Evolutionary conservation across 2,329 filamentous ascomycete genomes (phyloP).

Genomic region (Botrytis elliptica): DNA sequence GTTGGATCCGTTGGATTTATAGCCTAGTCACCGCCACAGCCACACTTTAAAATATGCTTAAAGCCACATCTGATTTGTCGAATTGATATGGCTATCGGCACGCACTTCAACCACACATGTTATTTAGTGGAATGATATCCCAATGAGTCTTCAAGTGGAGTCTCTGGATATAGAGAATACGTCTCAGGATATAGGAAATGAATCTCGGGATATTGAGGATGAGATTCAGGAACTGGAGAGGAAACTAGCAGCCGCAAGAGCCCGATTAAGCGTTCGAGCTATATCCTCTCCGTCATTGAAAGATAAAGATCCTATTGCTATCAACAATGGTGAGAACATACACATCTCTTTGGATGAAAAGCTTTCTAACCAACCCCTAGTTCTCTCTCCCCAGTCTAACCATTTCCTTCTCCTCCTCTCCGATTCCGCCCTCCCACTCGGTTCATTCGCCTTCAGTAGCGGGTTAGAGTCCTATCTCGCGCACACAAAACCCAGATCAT

Average conservation of each 20-base stretch:
- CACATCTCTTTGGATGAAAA: background rate
- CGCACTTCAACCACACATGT: background rate
- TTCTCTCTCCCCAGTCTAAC: conserved; percentile 30
- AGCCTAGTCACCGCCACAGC: conserved; percentile 1
- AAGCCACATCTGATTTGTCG: background rate
- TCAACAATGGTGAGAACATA: background rate
- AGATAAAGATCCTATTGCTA: conserved; percentile 28
- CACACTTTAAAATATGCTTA: conserved; percentile 16
- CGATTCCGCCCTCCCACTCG: conserved; percentile 77
- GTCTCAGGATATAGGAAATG: conserved; percentile 34
- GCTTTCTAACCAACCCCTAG: conserved; percentile 26
- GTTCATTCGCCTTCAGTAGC: conserved; percentile 84
- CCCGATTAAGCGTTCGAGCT: conserved; percentile 43
- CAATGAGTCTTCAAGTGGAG: conserved; percentile 16
- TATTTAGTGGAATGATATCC: background rate
- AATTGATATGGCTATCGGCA: background rate
- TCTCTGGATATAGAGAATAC: conserved; percentile 5
- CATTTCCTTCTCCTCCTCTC: conserved; percentile 76
- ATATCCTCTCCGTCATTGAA: conserved; percentile 30
- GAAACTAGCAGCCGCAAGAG: conserved; percentile 44
- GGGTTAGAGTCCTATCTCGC: conserved; percentile 80
- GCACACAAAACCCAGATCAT: conserved; percentile 53
- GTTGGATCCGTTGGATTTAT: background rate
- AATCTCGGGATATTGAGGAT: conserved; percentile 40
- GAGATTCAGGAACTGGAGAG: conserved; percentile 60